Percentiles rank a stretch among this genome's conserved stretches.
Conservation (phyloP, 257 asterid species). For the Petunia secreta region DNA sequence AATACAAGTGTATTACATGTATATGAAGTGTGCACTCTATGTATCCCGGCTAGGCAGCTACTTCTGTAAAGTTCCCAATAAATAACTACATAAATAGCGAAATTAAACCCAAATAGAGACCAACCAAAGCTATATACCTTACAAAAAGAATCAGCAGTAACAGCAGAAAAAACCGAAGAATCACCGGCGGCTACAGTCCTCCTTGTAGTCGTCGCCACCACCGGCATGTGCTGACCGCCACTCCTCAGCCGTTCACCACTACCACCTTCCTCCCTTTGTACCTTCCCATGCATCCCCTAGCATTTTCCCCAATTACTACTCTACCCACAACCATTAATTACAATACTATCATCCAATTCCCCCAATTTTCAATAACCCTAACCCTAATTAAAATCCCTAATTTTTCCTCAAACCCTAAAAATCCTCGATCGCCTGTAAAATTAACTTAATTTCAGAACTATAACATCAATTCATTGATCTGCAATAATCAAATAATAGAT, state of each 20-base stretch:
- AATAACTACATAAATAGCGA: not conserved
- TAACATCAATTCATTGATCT: conserved; percentile 21
- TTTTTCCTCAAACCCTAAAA: conserved; percentile 21
- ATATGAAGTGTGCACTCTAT: no score
- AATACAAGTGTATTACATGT: no score
- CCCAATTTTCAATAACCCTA: conserved; percentile 11
- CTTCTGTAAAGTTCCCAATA: no score
- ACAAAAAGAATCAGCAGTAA: conserved; percentile 39
- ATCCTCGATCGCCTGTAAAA: conserved; percentile 19
- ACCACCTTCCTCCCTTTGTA: conserved; percentile 35
- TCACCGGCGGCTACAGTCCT: conserved; percentile 39
- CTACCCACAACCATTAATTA: conserved; percentile 42
- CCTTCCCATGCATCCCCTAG: conserved; percentile 47
- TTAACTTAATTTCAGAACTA: conserved; percentile 10
- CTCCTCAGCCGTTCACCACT: conserved; percentile 28
- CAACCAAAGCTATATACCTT: conserved; percentile 37
- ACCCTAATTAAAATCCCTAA: conserved; percentile 30
- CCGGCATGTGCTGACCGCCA: conserved; percentile 44
- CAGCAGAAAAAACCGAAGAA: conserved; percentile 22
- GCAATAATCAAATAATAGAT: conserved; percentile 16
- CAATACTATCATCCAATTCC: conserved; percentile 21
- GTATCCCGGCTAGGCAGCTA: no score
- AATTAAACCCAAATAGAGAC: conserved; percentile 1
- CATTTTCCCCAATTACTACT: conserved; percentile 39
- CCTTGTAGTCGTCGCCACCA: conserved; percentile 33